phyloP scores from a whole-genome alignment of 148 eudicot species.

The Salicornia ramosissima region DNA sequence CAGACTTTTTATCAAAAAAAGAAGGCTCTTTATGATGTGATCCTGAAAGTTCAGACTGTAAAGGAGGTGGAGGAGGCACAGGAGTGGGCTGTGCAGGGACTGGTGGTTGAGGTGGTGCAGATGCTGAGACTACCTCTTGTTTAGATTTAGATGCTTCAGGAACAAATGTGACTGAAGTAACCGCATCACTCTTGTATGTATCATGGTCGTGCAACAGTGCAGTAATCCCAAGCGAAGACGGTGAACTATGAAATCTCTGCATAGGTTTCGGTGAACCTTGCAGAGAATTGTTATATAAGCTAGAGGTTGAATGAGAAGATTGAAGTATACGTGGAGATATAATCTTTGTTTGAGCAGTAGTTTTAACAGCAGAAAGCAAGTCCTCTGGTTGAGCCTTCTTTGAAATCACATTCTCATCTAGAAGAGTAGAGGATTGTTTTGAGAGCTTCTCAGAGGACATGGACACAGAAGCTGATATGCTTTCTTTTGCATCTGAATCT shows the following conservation, averaged over 20 bases:
- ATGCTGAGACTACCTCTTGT: constrained; percentile 20
- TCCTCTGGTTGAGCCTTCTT: constrained; percentile 34
- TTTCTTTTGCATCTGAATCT: constrained; percentile 17
- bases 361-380: constrained; percentile 33
- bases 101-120: constrained; percentile 14
- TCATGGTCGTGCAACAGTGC: constrained; percentile 61
- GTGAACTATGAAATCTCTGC: constrained; percentile 53
- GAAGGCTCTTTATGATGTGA: constrained; percentile 11
- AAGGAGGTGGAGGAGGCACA: constrained; percentile 16
- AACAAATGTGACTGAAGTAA: constrained; percentile 26
- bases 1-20: constrained; percentile 14
- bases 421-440: constrained; percentile 18
- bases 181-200: constrained; percentile 27
- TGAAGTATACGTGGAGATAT: constrained; percentile 43
- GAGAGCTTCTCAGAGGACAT: constrained; percentile 15
- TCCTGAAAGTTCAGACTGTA: constrained; percentile 4
- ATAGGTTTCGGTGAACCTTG: constrained; percentile 48
- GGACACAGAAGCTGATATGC: constrained; percentile 17
- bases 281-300: constrained; percentile 35
- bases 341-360: constrained; percentile 42
- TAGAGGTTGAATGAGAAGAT: constrained; percentile 40
- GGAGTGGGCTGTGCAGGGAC: constrained; percentile 19
- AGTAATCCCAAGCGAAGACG: constrained; percentile 65
- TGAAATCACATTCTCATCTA: constrained; percentile 18
- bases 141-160: constrained; percentile 21